Evolutionary conservation across 148 eudicot genomes (phyloP), one percentile per base, ranked within the genome.

Genomic region (Linanthus parryae): DNA sequence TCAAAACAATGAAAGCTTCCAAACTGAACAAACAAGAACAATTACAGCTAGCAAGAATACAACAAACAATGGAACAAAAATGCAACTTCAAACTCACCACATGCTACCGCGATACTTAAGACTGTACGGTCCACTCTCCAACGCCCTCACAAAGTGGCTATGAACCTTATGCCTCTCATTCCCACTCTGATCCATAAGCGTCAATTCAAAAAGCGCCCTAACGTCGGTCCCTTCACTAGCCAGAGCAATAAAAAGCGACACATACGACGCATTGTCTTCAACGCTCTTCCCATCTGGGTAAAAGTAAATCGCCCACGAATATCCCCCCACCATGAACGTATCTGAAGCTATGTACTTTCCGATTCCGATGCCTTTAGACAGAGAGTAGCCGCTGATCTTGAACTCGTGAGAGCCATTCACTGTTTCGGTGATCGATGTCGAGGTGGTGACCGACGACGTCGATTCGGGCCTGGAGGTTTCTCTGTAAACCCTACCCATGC

Each of bases 141-240:
- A 60, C 36, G 75, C 66, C 59, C 82, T 69, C 8, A 74, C 82
- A 15, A 77, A 77, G 66, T 77, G 82, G 39, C 69, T 77, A 59
- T 77, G 82, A 44, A 73, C 66, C 58, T 72, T 77, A 48, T 77
- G 82, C 50, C 69, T 72, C 61, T 58, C 82, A 23, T 59, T 77
- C 35, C 82, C 82, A 47, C 82, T 77, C 41, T 77, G 78, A 40
- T 77, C 82, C 69, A 68, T 26, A 50, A 77, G 69, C 5, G 75
- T 73, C 50, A 77, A 39, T 60, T 77, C 82, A 20, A 77, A 77
- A 10, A 77, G 58, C 36, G 82, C 82, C 58, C 82, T 66, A 21
- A 77, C 82, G 27, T 77, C 82, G 1, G 78, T 65, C 10, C 69
- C 82, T 26, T 73, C 78, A 33, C 82, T 77, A 0, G 78, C 78